phyloP scores from a whole-genome alignment of 2,329 filamentous ascomycete species.

The Dothiorella sarmentorum region DNA sequence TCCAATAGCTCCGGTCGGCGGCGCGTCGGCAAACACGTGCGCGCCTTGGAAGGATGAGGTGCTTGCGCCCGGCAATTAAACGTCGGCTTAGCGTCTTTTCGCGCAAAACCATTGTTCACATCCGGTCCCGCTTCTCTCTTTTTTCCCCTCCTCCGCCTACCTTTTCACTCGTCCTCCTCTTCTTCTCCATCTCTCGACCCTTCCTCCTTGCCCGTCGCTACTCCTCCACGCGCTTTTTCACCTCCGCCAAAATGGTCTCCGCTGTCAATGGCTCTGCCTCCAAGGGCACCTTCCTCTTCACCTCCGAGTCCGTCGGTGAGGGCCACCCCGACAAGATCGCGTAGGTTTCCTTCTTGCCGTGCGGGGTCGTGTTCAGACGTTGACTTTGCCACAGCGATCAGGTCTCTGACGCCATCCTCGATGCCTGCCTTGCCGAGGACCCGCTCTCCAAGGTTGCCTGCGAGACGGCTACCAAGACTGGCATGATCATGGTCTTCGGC shows the following conservation, averaged over 20 bases:
- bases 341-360: slow-evolving; percentile 37
- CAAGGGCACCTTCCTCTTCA: slow-evolving; percentile 46
- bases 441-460: slow-evolving; percentile 98
- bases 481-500: slow-evolving; percentile 81
- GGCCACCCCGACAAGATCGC: slow-evolving; percentile 92
- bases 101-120: slow-evolving; percentile 2
- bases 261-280: slow-evolving; percentile 15
- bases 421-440: slow-evolving; percentile 92
- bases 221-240: not conserved
- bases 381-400: slow-evolving; percentile 61
- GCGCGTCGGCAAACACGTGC: slow-evolving; percentile 4
- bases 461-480: slow-evolving; percentile 99
- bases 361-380: not conserved
- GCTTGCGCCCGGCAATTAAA: slow-evolving; percentile 15
- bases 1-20: not conserved
- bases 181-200: slow-evolving; percentile 19
- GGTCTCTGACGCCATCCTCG: slow-evolving; percentile 96
- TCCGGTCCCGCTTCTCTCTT: slow-evolving; percentile 22
- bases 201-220: not conserved
- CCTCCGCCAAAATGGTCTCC: slow-evolving; percentile 12
- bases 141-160: slow-evolving; percentile 26
- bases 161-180: slow-evolving; percentile 24
- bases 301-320: slow-evolving; percentile 51
- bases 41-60: slow-evolving; percentile 16
- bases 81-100: slow-evolving; percentile 10